phyloP scores from a whole-genome alignment of 164 flowering plant genomes.

The Taxillus chinensis region DNA sequence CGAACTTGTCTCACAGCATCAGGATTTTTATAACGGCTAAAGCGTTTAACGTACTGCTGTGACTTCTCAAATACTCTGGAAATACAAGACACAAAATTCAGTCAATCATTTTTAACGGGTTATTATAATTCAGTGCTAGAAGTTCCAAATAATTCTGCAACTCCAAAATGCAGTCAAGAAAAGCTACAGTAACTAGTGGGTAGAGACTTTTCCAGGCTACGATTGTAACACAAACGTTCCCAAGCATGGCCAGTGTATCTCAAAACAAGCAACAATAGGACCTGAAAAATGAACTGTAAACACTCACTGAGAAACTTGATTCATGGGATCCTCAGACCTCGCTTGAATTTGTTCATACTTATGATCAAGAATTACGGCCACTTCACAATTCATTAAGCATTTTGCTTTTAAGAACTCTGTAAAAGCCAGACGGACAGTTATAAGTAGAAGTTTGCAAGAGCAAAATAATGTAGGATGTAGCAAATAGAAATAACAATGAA shows the following conservation, averaged over 20 bases:
- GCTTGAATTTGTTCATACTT: constrained; percentile 89
- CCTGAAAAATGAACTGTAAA: neutral
- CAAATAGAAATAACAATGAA: too few relatives aligned
- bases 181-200: too few relatives aligned
- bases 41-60: constrained; percentile 93
- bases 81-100: constrained; percentile 1
- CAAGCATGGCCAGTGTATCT: too few relatives aligned
- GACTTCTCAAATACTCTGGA: constrained; percentile 96
- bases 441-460: too few relatives aligned
- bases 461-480: too few relatives aligned
- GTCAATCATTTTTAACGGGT: too few relatives aligned
- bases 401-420: constrained; percentile 94
- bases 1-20: constrained; percentile 97
- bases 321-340: constrained; percentile 80
- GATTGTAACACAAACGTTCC: too few relatives aligned
- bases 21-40: constrained; percentile 94
- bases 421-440: neutral
- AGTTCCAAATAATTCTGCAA: too few relatives aligned
- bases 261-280: too few relatives aligned
- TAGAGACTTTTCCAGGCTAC: too few relatives aligned
- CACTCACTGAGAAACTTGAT: constrained; percentile 91
- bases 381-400: constrained; percentile 97
- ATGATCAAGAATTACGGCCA: constrained; percentile 85
- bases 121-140: too few relatives aligned
- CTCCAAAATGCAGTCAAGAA: too few relatives aligned